A percentile compares a stretch with the other conserved stretches of the same genome.
phyloP scores from a whole-genome alignment of 2,329 filamentous ascomycete species.

The Hypoxylon sp. region DNA sequence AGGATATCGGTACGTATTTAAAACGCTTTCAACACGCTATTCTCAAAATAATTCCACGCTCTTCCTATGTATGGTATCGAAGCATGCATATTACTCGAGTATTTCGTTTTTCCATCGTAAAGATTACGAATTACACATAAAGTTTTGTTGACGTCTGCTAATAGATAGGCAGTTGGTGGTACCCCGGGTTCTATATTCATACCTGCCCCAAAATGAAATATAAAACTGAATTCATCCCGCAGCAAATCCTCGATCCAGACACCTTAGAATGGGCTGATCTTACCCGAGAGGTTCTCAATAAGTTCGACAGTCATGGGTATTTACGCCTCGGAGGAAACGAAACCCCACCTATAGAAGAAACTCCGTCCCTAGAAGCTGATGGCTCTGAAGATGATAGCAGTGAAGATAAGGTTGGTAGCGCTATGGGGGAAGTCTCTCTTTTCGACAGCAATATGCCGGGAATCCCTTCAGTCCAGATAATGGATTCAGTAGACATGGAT shows the following conservation, averaged over 20 bases:
- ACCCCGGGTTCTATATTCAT: conserved; percentile 84
- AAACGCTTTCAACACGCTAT: too few species aligned
- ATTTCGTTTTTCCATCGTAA: too few species aligned
- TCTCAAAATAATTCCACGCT: too few species aligned
- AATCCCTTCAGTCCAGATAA: conserved; percentile 62
- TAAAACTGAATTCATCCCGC: conserved; percentile 80
- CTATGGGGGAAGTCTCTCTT: conserved; percentile 52
- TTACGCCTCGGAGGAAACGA: conserved; percentile 53
- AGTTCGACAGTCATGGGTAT: conserved; percentile 66
- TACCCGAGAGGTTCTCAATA: conserved; percentile 58
- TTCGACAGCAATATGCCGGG: conserved; percentile 74
- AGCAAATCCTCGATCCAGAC: conserved; percentile 76
- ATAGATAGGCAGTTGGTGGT: conserved; percentile 68
- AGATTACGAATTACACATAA: too few species aligned
- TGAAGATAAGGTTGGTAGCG: conserved; percentile 30
- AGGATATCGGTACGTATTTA: conserved; percentile 63
- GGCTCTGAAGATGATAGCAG: conserved; percentile 3
- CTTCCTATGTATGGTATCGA: not conserved
- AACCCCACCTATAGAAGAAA: conserved; percentile 6
- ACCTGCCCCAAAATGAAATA: conserved; percentile 84
- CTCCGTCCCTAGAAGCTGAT: conserved; percentile 24
- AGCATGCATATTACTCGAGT: not conserved
- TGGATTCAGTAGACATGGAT: conserved; percentile 66
- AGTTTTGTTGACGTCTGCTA: too few species aligned
- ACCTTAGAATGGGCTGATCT: conserved; percentile 69